Base-by-base conservation (phyloP, 306 rosid species). In the Cicer judaicum region DNA sequence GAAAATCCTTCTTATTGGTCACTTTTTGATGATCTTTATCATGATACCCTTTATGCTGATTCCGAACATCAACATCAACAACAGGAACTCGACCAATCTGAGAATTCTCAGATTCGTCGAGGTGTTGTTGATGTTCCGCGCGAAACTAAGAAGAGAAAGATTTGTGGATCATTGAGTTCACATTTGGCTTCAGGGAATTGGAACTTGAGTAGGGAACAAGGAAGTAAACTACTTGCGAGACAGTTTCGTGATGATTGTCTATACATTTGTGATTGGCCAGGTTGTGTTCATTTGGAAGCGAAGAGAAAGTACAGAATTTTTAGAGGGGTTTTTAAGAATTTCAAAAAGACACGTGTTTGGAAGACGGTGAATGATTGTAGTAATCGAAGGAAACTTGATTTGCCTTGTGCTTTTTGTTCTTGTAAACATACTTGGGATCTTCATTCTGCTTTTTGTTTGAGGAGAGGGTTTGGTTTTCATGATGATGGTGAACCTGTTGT, bases 401-500 rank as follows among this genome's bases (percentile, higher is more conserved):
- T 95, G 73, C 76, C 82, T 0, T 95, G 99, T 43, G 91, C 99
- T 38, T 95, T 89, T 64, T 95, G 99, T 36, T 2, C 65, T 10
- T 90, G 91, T 60, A 59, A 84, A 0, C 84, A 80, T 57, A 92
- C 96, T 11, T 95, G 99, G 99, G 99, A 95, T 79, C 78, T 95
- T 76, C 92, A 92, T 53, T 87, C 99, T 16, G 85, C 98, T 1
- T 95, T 95, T 80, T 95, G 99, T 68, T 75, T 95, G 78, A 77
- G 96, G 48, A 82, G 92, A 7, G 81, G 70, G 1, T 92, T 87
- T 7, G 99, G 97, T 2, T 95, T 52, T 84, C 98, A 95, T 36
- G 98, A 89, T 4, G 99, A 95, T 60, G 99, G 99, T 0, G 98
- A 95, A 43, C 99, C 99, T 7, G 91, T 92, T 8, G 99, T 95